phyloP scores from a whole-genome alignment of 2,329 filamentous ascomycete species.

The Nannizziopsis arthrosporioides region DNA sequence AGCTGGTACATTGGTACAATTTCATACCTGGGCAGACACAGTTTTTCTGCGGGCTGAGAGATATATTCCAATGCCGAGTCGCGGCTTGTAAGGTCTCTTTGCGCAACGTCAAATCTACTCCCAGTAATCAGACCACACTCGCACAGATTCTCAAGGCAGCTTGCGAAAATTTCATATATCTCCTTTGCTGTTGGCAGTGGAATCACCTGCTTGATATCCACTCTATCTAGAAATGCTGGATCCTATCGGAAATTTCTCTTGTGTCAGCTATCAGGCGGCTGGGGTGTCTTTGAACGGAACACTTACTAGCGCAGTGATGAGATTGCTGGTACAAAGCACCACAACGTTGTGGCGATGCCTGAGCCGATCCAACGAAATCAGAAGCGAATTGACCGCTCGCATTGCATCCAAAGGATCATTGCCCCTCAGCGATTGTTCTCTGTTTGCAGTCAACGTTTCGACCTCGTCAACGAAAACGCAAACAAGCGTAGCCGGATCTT shows the following conservation, averaged over 20 bases:
- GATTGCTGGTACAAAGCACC: constrained; percentile 41
- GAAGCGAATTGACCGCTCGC: constrained; percentile 40
- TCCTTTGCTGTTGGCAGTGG: constrained; percentile 30
- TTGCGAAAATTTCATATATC: constrained; percentile 40
- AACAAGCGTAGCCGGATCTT: constrained; percentile 33
- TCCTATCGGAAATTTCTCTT: constrained; percentile 21
- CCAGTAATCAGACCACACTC: constrained; percentile 27
- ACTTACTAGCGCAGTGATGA: constrained; percentile 33
- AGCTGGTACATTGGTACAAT: constrained; percentile 23
- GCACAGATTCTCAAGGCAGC: constrained; percentile 38
- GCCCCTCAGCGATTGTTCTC: constrained; percentile 30
- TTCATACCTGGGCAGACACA: constrained; percentile 21
- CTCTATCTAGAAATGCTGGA: constrained; percentile 39
- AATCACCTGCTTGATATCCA: constrained; percentile 38
- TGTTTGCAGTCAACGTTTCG: constrained; percentile 37
- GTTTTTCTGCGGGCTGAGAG: constrained; percentile 16
- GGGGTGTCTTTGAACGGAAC: neutral
- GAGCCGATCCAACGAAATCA: constrained; percentile 39
- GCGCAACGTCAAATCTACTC: constrained; percentile 20
- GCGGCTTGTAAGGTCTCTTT: constrained; percentile 18
- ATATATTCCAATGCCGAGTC: constrained; percentile 23
- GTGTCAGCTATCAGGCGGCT: neutral
- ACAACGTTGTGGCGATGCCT: constrained; percentile 35
- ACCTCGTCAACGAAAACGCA: constrained; percentile 42
- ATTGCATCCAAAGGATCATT: constrained; percentile 39